A percentile compares a stretch with the other conserved stretches of the same genome.
Conservation (phyloP, 768 basidiomycete genomes). For the Trametes cubensis region DNA sequence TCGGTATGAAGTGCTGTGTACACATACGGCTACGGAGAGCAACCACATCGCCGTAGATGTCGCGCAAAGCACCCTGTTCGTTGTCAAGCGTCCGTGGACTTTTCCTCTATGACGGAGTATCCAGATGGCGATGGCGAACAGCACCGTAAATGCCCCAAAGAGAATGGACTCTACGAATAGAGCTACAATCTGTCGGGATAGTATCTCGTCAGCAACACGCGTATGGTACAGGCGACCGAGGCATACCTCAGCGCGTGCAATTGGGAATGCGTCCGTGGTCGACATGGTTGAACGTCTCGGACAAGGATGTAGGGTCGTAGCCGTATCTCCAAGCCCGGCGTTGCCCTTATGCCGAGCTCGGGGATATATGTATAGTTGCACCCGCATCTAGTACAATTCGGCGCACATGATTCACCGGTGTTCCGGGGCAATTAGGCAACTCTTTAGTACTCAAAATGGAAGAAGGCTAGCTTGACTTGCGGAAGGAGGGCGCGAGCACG, state of each 20-base stretch:
- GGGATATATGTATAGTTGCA: too few relatives aligned
- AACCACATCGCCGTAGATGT: conserved; percentile 1
- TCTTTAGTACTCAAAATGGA: too few relatives aligned
- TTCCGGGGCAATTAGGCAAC: too few relatives aligned
- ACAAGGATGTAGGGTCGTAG: background rate
- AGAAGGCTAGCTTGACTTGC: too few relatives aligned
- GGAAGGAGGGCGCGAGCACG: too few relatives aligned
- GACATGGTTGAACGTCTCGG: background rate
- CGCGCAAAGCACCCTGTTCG: background rate
- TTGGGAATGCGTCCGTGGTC: background rate
- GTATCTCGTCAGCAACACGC: too few relatives aligned
- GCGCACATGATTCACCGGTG: too few relatives aligned
- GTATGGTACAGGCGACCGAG: too few relatives aligned
- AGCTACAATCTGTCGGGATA: background rate
- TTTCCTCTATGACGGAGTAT: background rate
- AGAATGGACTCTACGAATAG: conserved; percentile 4
- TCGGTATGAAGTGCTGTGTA: too few relatives aligned
- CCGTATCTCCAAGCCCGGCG: too few relatives aligned
- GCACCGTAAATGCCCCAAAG: conserved; percentile 6
- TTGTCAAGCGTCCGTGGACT: background rate
- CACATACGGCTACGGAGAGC: conserved; percentile 1
- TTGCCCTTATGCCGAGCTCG: too few relatives aligned
- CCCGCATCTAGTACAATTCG: too few relatives aligned
- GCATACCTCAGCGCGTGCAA: background rate
- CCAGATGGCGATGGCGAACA: conserved; percentile 10